Base-by-base conservation (phyloP, 495 filamentous ascomycete species). In the Bryoglossum gracile region DNA sequence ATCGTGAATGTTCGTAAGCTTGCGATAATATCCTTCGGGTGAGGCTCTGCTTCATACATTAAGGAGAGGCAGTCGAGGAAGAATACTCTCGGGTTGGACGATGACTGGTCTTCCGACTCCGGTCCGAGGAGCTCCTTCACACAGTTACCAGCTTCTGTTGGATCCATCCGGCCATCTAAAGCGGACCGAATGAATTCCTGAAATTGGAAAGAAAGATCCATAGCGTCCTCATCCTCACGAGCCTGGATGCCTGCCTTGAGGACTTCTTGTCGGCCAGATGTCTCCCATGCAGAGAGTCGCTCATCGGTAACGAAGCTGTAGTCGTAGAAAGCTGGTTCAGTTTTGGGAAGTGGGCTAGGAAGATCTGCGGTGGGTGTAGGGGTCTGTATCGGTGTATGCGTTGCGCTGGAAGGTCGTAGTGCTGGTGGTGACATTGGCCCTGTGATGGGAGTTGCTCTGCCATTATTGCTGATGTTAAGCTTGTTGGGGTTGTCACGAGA, bases 61-160 rank as follows among this genome's bases (percentile, higher is more conserved):
- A 89, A 80, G 2, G 87, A 84, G 21, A 96, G 62, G 2, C 75
- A 83, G 59, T 94, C 87, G 36, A 96, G 76, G 58, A 98, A 95
- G 2, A 90, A 63, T 2, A 80, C 67, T 59, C 87, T 81, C 47
- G 86, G 74, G 11, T 62, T 51, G 28, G 63, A 50, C 6, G 61
- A 26, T 45, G 58, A 34, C 11, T 53, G 64, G 48, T 76, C 71
- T 11, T 69, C 64, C 6, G 66, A 64, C 41, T 76, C 70, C 36
- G 73, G 70, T 2, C 75, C 81, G 18, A 95, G 63, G 18, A 95
- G 86, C 30, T 89, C 80, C 54, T 78, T 83, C 24, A 95, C 71
- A 47, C 80, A 75, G 17, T 52, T 66, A n/a, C 90, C 89, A 41
- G 83, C 82, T 47, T 91, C 83, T 3, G 63, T 58, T 14, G 86